Conservation (phyloP, 345 rosid species). For the Eutrema yunnanense region DNA sequence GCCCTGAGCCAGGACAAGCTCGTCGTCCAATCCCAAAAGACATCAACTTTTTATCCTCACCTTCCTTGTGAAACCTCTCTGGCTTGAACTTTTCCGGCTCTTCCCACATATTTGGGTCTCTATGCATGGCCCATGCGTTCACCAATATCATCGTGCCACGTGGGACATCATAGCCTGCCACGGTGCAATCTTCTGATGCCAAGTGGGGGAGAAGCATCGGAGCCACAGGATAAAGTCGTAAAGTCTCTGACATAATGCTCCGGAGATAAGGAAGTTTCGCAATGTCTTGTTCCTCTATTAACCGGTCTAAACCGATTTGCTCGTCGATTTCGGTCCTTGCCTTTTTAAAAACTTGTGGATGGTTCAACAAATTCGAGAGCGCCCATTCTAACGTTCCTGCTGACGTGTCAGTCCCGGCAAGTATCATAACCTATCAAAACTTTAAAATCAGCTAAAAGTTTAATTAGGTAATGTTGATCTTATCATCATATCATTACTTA, state of each 20-base stretch:
- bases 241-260: conserved; percentile 15
- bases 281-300: conserved; percentile 35
- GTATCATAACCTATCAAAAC: conserved; percentile 24
- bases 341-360: conserved; percentile 30
- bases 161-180: conserved; percentile 35
- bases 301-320: conserved; percentile 19
- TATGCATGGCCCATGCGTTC: conserved; percentile 19
- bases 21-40: conserved; percentile 36
- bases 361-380: conserved; percentile 21
- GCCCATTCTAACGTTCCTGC: conserved; percentile 24
- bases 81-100: conserved; percentile 17
- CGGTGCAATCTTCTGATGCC: conserved; percentile 32
- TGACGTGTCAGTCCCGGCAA: conserved; percentile 35
- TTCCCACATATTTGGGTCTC: conserved; percentile 14
- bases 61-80: conserved; percentile 17
- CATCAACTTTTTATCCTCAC: conserved; percentile 20
- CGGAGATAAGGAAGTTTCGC: conserved; percentile 36
- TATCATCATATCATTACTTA: background rate
- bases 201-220: conserved; percentile 36
- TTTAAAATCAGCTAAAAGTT: background rate
- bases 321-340: conserved; percentile 25
- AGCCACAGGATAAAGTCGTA: conserved; percentile 31
- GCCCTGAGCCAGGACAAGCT: conserved; percentile 33
- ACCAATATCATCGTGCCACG: conserved; percentile 31
- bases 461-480: background rate